phyloP scores from a whole-genome alignment of 2,329 filamentous ascomycete species.

The Fusarium decemcellulare region DNA sequence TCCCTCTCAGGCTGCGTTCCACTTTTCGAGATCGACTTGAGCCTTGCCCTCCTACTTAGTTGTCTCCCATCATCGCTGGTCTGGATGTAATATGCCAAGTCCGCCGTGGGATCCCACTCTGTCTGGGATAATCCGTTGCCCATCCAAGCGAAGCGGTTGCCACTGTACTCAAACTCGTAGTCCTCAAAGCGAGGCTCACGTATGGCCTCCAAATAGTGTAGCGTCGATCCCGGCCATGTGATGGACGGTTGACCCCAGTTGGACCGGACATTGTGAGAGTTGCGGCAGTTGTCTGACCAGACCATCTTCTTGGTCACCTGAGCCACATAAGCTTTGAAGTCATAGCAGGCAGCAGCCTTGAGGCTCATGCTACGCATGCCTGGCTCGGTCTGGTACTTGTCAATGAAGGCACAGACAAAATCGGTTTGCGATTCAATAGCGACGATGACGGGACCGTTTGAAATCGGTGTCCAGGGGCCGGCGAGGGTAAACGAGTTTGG shows the following conservation, averaged over 20 bases:
- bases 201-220: slow-evolving; percentile 30
- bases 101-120: slow-evolving; percentile 32
- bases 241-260: slow-evolving; percentile 35
- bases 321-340: slow-evolving; percentile 29
- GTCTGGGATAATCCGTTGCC: slow-evolving; percentile 24
- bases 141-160: slow-evolving; percentile 22
- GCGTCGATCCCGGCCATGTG: slow-evolving; percentile 28
- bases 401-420: slow-evolving; percentile 29
- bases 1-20: slow-evolving; percentile 11
- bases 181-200: slow-evolving; percentile 24
- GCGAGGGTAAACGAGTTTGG: slow-evolving; percentile 26
- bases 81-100: slow-evolving; percentile 33
- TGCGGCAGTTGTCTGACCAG: slow-evolving; percentile 29
- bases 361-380: slow-evolving; percentile 18
- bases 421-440: slow-evolving; percentile 26
- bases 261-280: slow-evolving; percentile 25
- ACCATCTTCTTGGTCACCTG: slow-evolving; percentile 30
- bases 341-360: slow-evolving; percentile 20
- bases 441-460: slow-evolving; percentile 24
- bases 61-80: slow-evolving; percentile 26
- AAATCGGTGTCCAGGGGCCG: slow-evolving; percentile 22
- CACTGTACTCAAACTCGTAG: slow-evolving; percentile 22
- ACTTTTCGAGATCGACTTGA: slow-evolving; percentile 19
- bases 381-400: slow-evolving; percentile 32
- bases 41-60: slow-evolving; percentile 8